Evolutionary conservation across 352 stramenopile species (phyloP), one percentile per base, ranked within the genome.

Genomic region (Proteromonas lacertae): DNA sequence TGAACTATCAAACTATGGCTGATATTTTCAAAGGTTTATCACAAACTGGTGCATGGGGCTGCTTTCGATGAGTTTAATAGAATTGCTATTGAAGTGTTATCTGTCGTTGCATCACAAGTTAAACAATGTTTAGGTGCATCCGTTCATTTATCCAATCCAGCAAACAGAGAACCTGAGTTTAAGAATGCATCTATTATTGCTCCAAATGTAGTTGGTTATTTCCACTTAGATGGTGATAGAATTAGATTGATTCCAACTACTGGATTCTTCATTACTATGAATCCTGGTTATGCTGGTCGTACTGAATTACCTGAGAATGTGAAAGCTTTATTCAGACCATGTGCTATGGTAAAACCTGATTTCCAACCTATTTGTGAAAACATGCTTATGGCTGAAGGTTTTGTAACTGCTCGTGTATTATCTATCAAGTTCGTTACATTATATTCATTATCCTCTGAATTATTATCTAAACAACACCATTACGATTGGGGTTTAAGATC

Each of bases 11-110:
- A 4, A 69, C 82, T 49, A 75, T 62, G 38, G 67, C 67, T 21
- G 75, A 80, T 47, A 81, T 83, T 45, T 83, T 81, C 49, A 83
- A 80, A 42, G 68, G 69, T 1, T 32, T 83, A 2, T 83, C 64
- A 29, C 64, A 79, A 32, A 68, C 64, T 1, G 69, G 69, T 28
- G 47, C 80, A 3, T 83, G 69, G 79, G 79, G 79, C 14, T 94
- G 81, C 48, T 94, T 93, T 94, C 44, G 78, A 93, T 45, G 78
- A 93, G 44, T 94, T 94, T 58, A 94, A 94, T 51, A 71, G 78
- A 17, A 94, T 93, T 46, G 69, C 79, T 31, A 44, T 83, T 2
- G 66, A 64, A 0, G 69, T 83, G 19, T 40, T 83, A 0, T 80
- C 66, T 7, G 69, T 83, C 24, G 67, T 83, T 0, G 69, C 69